Evolutionary conservation across 192 early-diverging fungal species (phyloP).

Genomic region (Oehlia diaphana): DNA sequence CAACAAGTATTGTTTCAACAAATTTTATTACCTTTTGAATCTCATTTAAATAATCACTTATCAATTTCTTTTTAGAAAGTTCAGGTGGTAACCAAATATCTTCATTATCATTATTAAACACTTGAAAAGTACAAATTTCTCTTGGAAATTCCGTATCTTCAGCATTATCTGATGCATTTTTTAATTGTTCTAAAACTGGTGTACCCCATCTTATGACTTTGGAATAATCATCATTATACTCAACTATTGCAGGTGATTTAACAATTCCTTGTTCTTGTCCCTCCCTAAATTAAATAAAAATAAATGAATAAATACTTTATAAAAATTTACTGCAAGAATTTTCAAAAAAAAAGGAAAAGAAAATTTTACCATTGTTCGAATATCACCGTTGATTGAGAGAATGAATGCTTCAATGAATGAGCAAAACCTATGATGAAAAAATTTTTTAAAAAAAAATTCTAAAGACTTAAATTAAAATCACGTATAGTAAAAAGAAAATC

Average conservation of each 20-base stretch:
- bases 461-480: neutral
- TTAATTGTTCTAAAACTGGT: neutral
- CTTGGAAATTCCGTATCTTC: neutral
- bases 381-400: neutral
- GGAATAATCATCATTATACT: neutral
- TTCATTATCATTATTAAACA: neutral
- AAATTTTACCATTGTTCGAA: neutral
- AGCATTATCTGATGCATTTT: neutral
- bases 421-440: neutral
- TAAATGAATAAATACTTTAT: neutral
- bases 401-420: neutral
- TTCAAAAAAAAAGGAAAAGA: neutral
- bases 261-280: neutral
- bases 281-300: neutral
- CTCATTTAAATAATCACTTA: neutral
- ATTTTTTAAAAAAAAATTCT: neutral
- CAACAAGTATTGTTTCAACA: neutral
- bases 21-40: neutral
- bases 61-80: neutral
- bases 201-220: neutral
- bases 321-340: no score
- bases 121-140: neutral
- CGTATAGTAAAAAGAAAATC: neutral
- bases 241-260: neutral
- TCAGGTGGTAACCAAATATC: neutral